Percentiles rank a stretch among this genome's conserved stretches.
These are phyloP conservation scores for Fusarium sp. DNA, from an alignment of 2,329 filamentous ascomycete genomes.

Conservation along the genomic window DNA sequence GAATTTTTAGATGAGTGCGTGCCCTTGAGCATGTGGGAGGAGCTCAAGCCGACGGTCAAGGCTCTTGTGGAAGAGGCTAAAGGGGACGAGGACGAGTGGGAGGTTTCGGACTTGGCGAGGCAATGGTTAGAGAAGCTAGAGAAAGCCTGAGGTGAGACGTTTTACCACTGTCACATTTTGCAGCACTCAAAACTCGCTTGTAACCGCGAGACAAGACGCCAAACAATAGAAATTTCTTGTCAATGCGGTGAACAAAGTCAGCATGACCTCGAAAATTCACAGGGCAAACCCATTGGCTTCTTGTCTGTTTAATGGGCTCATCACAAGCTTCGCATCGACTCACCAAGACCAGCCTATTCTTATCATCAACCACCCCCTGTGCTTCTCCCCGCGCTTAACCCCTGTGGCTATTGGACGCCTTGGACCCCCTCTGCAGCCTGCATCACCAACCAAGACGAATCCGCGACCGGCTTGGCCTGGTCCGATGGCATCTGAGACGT, in stretches of 20 bases:
- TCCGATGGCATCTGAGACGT: constrained; percentile 21
- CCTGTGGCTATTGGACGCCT: constrained; percentile 23
- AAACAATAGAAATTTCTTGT: not conserved
- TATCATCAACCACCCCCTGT: not conserved
- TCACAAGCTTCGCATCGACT: constrained; percentile 14
- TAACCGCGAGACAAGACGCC: constrained; percentile 1
- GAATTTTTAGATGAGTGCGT: constrained; percentile 6
- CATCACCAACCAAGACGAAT: constrained; percentile 38
- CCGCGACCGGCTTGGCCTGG: constrained; percentile 34
- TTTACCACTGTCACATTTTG: constrained; percentile 31
- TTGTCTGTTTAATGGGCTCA: constrained; percentile 4
- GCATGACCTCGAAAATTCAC: not conserved
- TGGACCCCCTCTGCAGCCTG: not conserved
- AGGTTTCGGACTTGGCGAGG: constrained; percentile 7
- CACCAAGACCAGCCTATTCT: not conserved
- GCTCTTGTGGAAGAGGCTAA: not conserved
- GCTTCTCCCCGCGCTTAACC: constrained; percentile 28
- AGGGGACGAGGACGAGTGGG: constrained; percentile 11
- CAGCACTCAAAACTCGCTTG: constrained; percentile 12
- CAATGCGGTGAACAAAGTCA: not conserved
- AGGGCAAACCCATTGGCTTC: not conserved
- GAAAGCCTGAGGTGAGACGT: not conserved
- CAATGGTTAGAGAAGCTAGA: constrained; percentile 2
- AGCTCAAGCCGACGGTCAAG: not conserved
- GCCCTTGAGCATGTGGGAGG: not conserved